phyloP scores from a whole-genome alignment of 2,329 filamentous ascomycete species.

The Fusarium sp. region DNA sequence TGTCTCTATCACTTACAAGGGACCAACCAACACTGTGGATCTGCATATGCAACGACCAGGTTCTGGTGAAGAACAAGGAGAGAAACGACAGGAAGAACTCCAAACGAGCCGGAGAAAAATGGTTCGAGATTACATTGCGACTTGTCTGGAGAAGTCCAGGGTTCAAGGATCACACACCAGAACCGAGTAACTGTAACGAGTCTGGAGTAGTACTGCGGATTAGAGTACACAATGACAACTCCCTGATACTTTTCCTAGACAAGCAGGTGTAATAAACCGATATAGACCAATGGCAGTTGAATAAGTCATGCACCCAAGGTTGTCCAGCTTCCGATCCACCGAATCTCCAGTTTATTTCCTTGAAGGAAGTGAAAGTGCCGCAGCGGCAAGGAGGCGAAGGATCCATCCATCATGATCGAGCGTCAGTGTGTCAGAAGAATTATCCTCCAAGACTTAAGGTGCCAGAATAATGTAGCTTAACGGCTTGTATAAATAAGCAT shows the following conservation, averaged over 20 bases:
- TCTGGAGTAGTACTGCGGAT: not conserved
- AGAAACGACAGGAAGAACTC: not conserved
- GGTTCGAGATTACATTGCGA: not conserved
- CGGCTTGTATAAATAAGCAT: not conserved
- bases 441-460: not conserved
- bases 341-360: not conserved
- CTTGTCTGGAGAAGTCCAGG: not conserved
- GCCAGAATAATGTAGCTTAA: not conserved
- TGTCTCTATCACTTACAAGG: not conserved
- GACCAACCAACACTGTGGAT: constrained; percentile 15
- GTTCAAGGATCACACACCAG: not conserved
- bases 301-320: constrained; percentile 1
- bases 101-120: not conserved
- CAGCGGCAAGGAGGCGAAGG: not conserved
- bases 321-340: constrained; percentile 9
- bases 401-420: not conserved
- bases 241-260: not conserved
- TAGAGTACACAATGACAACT: not conserved
- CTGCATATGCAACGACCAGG: constrained; percentile 15
- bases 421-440: not conserved
- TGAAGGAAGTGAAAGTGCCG: constrained; percentile 2
- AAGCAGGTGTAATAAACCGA: not conserved
- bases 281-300: not conserved
- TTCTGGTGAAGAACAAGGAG: not conserved
- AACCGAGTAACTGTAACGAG: not conserved